These are phyloP conservation scores for Melampsora americana DNA, from an alignment of 1,284 basidiomycete genomes.

Conservation along the genomic window DNA sequence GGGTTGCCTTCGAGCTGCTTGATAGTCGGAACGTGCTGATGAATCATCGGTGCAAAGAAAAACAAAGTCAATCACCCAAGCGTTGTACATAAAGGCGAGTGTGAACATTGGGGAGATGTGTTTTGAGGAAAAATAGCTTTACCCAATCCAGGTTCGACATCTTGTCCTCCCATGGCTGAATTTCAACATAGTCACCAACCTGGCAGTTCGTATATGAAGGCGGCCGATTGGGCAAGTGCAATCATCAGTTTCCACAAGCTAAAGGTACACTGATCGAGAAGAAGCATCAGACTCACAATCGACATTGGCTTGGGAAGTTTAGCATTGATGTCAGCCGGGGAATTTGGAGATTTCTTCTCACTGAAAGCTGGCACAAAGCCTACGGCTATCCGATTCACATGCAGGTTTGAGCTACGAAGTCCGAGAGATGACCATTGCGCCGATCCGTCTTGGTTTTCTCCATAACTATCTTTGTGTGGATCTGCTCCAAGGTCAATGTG, in stretches of 20 bases:
- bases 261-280: no score
- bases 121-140: not conserved
- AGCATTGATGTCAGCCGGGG: constrained; percentile 5
- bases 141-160: not conserved
- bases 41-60: no score
- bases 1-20: constrained; percentile 23
- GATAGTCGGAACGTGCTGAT: not conserved
- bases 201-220: not conserved
- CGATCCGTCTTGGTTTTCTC: no score
- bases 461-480: no score
- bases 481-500: no score
- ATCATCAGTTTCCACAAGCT: no score
- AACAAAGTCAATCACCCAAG: not conserved
- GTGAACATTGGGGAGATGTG: not conserved
- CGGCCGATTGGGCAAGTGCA: no score
- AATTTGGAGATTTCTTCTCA: constrained; percentile 15
- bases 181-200: not conserved
- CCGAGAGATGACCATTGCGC: no score
- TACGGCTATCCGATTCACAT: constrained; percentile 28
- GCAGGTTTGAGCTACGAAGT: not conserved
- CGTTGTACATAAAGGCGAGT: not conserved
- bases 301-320: constrained; percentile 32
- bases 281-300: constrained; percentile 9
- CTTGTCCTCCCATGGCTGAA: not conserved
- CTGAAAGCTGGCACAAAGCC: constrained; percentile 28